These are phyloP conservation scores for Haematococcus sp. DNA, from an alignment of 139 green algal genomes.

Conservation along the genomic window DNA sequence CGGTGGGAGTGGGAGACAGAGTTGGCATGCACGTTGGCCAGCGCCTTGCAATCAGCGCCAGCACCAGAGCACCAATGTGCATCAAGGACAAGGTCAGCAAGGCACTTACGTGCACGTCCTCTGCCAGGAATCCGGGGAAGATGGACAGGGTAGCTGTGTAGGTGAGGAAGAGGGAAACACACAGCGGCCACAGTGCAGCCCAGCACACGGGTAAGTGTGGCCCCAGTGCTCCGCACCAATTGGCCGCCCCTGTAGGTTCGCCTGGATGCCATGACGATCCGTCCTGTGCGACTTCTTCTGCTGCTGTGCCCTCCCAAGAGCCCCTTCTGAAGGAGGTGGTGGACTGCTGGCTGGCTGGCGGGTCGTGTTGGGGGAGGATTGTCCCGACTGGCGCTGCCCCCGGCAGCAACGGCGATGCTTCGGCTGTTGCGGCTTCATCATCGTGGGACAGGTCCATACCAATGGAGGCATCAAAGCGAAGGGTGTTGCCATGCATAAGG, in stretches of 20 bases:
- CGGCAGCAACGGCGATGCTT: too few relatives aligned
- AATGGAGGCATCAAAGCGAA: too few relatives aligned
- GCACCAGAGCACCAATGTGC: neutral
- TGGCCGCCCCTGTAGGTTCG: too few relatives aligned
- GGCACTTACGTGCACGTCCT: constrained; percentile 67
- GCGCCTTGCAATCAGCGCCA: neutral
- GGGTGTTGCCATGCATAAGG: too few relatives aligned
- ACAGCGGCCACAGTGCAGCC: constrained; percentile 16
- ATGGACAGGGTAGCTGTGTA: constrained; percentile 80
- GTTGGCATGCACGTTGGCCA: neutral
- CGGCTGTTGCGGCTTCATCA: too few relatives aligned
- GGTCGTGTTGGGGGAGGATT: neutral
- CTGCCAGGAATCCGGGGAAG: constrained; percentile 87
- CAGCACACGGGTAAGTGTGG: neutral
- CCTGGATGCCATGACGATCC: too few relatives aligned
- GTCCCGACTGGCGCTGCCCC: neutral
- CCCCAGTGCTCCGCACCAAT: too few relatives aligned
- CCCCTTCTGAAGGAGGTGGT: too few relatives aligned
- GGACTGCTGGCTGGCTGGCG: neutral
- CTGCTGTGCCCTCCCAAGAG: too few relatives aligned
- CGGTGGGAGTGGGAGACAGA: neutral
- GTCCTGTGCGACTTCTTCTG: too few relatives aligned
- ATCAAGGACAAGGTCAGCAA: neutral
- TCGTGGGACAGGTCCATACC: too few relatives aligned
- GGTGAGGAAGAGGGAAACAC: constrained; percentile 22